These are phyloP conservation scores for Cladosporium phlei DNA, from an alignment of 2,329 filamentous ascomycete genomes.

Conservation along the genomic window DNA sequence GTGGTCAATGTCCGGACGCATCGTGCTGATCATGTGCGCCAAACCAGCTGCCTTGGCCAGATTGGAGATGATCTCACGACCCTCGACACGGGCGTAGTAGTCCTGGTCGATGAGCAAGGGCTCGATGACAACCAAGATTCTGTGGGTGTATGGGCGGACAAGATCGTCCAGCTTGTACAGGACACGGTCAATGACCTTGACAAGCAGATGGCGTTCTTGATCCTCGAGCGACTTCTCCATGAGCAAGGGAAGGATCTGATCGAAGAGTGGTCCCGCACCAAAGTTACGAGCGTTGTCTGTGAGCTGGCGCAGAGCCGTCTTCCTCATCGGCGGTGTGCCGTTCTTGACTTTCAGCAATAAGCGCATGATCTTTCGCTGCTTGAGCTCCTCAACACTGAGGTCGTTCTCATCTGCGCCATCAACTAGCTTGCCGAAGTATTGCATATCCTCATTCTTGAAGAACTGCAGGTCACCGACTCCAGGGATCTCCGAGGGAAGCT, in stretches of 20 bases:
- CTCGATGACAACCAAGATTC: conserved; percentile 97
- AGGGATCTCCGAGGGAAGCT: conserved; percentile 90
- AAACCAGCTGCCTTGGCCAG: conserved; percentile 93
- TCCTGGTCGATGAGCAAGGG: conserved; percentile 99
- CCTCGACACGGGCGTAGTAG: conserved; percentile 97
- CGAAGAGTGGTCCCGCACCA: conserved; percentile 88
- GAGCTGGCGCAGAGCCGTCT: conserved; percentile 92
- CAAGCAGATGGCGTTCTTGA: conserved; percentile 93
- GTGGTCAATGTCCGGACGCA: conserved; percentile 98
- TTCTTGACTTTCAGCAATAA: conserved; percentile 98
- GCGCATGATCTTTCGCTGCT: conserved; percentile 98
- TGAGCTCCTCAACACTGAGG: conserved; percentile 89
- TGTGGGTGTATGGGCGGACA: conserved; percentile 93
- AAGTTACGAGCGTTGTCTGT: conserved; percentile 97
- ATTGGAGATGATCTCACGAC: conserved; percentile 97
- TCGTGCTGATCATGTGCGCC: conserved; percentile 98
- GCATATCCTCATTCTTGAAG: conserved; percentile 98
- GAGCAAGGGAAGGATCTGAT: conserved; percentile 90
- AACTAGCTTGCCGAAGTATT: conserved; percentile 95
- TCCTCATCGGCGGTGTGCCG: conserved; percentile 95
- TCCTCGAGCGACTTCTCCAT: conserved; percentile 99
- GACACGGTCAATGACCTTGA: conserved; percentile 98
- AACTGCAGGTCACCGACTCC: conserved; percentile 95
- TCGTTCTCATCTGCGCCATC: conserved; percentile 89
- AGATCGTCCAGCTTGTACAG: conserved; percentile 97